Percentiles rank a stretch among this genome's conserved stretches.
phyloP scores from a whole-genome alignment of 2,329 filamentous ascomycete genomes.

The Botryosphaeria dothidea region DNA sequence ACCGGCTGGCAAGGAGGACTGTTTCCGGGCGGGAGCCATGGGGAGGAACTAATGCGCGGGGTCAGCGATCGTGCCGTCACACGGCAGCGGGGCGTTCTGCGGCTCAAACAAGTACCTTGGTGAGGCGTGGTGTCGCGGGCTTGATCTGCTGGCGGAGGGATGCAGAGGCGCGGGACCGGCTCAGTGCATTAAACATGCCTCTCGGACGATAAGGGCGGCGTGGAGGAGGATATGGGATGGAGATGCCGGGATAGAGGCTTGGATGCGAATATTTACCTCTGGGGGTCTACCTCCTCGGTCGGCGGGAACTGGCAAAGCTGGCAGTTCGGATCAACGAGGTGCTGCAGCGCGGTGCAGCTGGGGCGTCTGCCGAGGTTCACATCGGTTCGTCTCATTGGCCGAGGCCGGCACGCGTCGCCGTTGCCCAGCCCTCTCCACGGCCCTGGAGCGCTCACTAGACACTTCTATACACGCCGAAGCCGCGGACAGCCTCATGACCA shows the following conservation, averaged over 20 bases:
- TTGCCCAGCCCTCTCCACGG: background rate
- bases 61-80: conserved; percentile 1
- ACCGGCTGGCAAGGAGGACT: conserved; percentile 50
- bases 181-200: conserved; percentile 42
- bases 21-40: conserved; percentile 40
- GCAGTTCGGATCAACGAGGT: conserved; percentile 10
- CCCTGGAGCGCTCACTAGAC: background rate
- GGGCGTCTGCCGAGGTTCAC: conserved; percentile 14
- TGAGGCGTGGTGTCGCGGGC: conserved; percentile 26
- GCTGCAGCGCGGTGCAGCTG: background rate
- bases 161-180: conserved; percentile 39
- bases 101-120: conserved; percentile 29
- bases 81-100: background rate
- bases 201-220: conserved; percentile 24
- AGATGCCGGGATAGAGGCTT: background rate
- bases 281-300: conserved; percentile 16
- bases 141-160: conserved; percentile 36
- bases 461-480: background rate
- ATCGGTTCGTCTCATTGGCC: conserved; percentile 4
- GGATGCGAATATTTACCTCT: conserved; percentile 1
- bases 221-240: background rate
- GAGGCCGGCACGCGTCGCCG: conserved; percentile 1
- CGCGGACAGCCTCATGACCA: background rate
- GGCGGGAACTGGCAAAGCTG: conserved; percentile 17
- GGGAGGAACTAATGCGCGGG: conserved; percentile 29